Base-by-base conservation (phyloP, 1,284 basidiomycete genomes). In the Sphaerobolus stellatus region DNA sequence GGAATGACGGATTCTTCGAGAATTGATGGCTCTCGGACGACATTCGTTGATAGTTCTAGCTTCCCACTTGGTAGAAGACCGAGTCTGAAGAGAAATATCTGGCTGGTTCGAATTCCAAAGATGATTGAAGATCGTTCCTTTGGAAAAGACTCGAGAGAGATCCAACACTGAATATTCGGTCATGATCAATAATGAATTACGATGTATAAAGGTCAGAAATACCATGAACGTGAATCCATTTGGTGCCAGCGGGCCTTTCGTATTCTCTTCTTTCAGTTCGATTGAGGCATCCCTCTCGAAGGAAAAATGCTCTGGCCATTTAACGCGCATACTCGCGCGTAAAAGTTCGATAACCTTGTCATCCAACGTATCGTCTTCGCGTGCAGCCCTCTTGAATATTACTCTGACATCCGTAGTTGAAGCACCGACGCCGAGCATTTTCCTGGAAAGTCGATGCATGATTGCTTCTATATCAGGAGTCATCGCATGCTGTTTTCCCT, bases 251-350 rank as follows among this genome's bases (percentile, higher is more conserved):
- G 89, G 63, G 0, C 79, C 78, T 54, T 75, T 78, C 40, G 69
- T 63, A 27, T 64, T 67, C 28, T 73, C 70, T 45, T 82, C 75
- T 0, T 66, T 66, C 20, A 83, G 62, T 2, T 74, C 70, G 2
- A 89, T 59, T 2, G 77, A 70, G 2, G 85, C 79, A 5, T 70
- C 65, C 3, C 76, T 75, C 64, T 83, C 82, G 59, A 91, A 70
- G 3, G 83, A 87, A 57, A 90, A 79, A 62, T 91, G 88, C 56
- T 83, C 79, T 1, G 84, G 80, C 88, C 88, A 90, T 28, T 81
- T 77, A 43, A 83, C 81, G 65, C 80, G 85, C 75, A 88, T 82
- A 1, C 80, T 81, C 30, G 79, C 75, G 8, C 86, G 79, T 52
- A 90, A 74, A 22, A 89, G 67, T 48, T 90, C 88, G 40, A 90